phyloP scores from a whole-genome alignment of 2,329 filamentous ascomycete genomes.

The Alternaria atra region DNA sequence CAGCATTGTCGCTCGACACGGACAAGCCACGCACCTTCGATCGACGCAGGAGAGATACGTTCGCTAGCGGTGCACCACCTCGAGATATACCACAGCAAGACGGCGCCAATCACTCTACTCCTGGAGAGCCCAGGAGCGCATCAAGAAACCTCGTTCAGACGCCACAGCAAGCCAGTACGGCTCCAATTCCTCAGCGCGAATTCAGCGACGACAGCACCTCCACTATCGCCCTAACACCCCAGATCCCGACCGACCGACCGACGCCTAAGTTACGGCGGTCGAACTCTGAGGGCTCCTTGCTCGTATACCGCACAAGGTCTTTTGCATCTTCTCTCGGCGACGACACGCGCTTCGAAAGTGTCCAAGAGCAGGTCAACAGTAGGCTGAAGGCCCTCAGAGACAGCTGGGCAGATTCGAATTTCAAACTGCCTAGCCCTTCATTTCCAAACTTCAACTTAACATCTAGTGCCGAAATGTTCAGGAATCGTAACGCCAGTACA shows the following conservation, averaged over 20 bases:
- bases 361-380: constrained; percentile 86
- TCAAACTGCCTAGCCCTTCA: constrained; percentile 64
- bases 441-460: constrained; percentile 64
- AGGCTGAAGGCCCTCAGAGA: constrained; percentile 90
- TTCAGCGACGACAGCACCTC: constrained; percentile 30
- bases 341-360: constrained; percentile 79
- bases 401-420: constrained; percentile 83
- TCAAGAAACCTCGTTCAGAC: constrained; percentile 11
- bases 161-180: constrained; percentile 24
- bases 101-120: constrained; percentile 24
- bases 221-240: constrained; percentile 21
- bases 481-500: constrained; percentile 24
- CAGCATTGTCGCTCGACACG: constrained; percentile 38
- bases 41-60: constrained; percentile 28
- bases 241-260: constrained; percentile 26
- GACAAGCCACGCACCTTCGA: constrained; percentile 15
- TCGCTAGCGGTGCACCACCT: constrained; percentile 13
- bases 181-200: constrained; percentile 28
- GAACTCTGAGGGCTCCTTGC: constrained; percentile 79
- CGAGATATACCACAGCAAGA: constrained; percentile 34
- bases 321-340: constrained; percentile 85
- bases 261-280: constrained; percentile 62
- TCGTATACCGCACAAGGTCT: constrained; percentile 77
- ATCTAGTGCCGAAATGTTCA: constrained; percentile 44
- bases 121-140: constrained; percentile 15